Evolutionary conservation across 2,329 filamentous ascomycete genomes (phyloP), one percentile per base, ranked within the genome.

Genomic region (Exophiala xenobiotica): DNA sequence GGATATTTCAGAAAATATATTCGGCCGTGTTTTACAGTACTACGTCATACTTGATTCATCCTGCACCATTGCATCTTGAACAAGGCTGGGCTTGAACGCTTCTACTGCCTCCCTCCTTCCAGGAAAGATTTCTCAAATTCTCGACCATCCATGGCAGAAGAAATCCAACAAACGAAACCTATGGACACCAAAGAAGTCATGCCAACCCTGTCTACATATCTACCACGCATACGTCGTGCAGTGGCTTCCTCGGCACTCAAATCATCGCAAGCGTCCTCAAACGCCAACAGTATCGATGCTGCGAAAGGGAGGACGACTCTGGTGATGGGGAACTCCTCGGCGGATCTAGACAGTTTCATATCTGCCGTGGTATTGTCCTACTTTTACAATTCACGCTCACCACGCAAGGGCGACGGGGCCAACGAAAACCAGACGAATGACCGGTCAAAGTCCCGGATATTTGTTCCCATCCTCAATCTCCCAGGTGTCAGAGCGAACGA

Each of bases 331-430:
- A 74, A 76, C 46, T 67, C 69, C 11, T 72, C 72, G n/a, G 68
- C 68, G 63, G 82, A 85, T 63, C 75, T 85, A 49, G 82, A 85
- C 68, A 85, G 81, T 22, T 79, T 85, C 63, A 77, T 81, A 50
- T 78, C 77, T 50, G 79, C 81, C 6, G 70, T 85, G 27, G 64
- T 83, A n/a, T 83, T 80, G 62, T 77, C 81, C 27, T 85, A 83
- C 65, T 72, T 83, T 41, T 49, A 69, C 71, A 60, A 67, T 68
- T 35, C 68, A 69, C 40, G n/a, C 27, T 69, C 69, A n/a, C 27
- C 60, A 65, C 3, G 29, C 43, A 4, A 14, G n/a, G 6, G 2
- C 42, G 20, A 24, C 19, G 16, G 33, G 19, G 9, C 8, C 18
- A 6, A 39, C 12, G 16, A 48, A 19, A 31, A 61, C 65, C 35